phyloP scores from a whole-genome alignment of 2,329 filamentous ascomycete species.

The Paecilomyces sp. region DNA sequence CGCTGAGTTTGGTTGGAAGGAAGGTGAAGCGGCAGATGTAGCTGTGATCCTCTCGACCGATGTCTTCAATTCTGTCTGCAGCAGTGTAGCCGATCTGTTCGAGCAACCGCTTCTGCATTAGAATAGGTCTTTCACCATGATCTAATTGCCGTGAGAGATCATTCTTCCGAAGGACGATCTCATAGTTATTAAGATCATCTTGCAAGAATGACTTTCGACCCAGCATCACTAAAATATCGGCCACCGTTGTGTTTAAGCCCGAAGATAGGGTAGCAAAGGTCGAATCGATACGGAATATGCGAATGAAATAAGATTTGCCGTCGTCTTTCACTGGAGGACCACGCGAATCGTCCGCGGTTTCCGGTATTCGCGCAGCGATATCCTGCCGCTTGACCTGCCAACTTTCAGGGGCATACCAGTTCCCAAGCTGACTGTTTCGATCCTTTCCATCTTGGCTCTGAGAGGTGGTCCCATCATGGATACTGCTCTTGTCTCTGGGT shows the following conservation, averaged over 20 bases:
- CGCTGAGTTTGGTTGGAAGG: conserved; percentile 78
- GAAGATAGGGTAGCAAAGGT: conserved; percentile 92
- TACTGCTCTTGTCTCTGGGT: conserved; percentile 52
- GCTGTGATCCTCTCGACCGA: conserved; percentile 94
- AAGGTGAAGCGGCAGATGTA: conserved; percentile 96
- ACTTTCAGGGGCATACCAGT: conserved; percentile 92
- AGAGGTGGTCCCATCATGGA: conserved; percentile 25
- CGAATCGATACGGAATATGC: conserved; percentile 87
- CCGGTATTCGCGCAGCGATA: conserved; percentile 23
- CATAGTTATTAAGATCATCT: conserved; percentile 86
- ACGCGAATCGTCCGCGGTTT: conserved; percentile 60
- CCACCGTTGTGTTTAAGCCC: conserved; percentile 72
- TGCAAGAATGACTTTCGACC: conserved; percentile 91
- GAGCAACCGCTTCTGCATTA: conserved; percentile 85
- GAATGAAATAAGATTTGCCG: conserved; percentile 75
- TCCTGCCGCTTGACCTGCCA: conserved; percentile 76
- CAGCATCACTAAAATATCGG: conserved; percentile 81
- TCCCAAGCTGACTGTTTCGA: conserved; percentile 38
- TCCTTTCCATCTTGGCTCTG: conserved; percentile 22
- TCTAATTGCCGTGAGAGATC: conserved; percentile 77
- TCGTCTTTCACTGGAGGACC: conserved; percentile 67
- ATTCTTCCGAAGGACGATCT: conserved; percentile 91
- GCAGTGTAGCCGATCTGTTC: conserved; percentile 89
- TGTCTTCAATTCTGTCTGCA: conserved; percentile 79
- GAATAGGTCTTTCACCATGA: conserved; percentile 70